Evolutionary conservation across 805 yeast species (phyloP).

Genomic region (Ascoidea asiatica): DNA sequence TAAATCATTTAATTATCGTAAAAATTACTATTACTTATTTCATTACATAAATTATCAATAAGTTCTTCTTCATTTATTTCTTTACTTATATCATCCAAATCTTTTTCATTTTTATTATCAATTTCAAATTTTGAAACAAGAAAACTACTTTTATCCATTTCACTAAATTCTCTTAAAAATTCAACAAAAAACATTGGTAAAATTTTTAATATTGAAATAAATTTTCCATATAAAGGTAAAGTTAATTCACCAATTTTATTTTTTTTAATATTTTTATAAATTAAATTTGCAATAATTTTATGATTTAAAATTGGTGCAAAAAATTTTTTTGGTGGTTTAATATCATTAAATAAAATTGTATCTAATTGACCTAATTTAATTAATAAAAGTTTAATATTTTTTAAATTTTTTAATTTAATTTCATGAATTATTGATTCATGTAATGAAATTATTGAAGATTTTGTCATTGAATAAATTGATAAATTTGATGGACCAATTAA

Average conservation of each 20-base stretch:
- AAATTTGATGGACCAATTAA: conserved; percentile 26
- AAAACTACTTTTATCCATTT: conserved; percentile 5
- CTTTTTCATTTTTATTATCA: too few relatives aligned
- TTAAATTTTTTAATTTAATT: conserved; percentile 8
- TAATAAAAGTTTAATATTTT: conserved; percentile 18
- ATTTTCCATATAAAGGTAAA: conserved; percentile 27
- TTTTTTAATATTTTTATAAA: conserved; percentile 15
- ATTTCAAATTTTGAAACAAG: background rate
- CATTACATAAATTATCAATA: background rate
- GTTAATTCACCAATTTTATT: conserved; percentile 25
- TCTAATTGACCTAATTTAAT: conserved; percentile 31
- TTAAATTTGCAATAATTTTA: conserved; percentile 17
- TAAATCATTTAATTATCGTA: too few relatives aligned
- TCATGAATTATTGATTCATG: conserved; percentile 29
- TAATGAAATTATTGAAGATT: conserved; percentile 25
- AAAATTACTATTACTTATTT: background rate
- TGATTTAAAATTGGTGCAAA: conserved; percentile 29
- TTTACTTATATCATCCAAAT: too few relatives aligned
- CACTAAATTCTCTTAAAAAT: conserved; percentile 9
- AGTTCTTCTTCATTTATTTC: background rate
- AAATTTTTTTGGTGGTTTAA: conserved; percentile 21
- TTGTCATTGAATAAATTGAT: conserved; percentile 27
- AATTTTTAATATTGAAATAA: conserved; percentile 21
- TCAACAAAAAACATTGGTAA: conserved; percentile 23
- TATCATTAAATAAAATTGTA: conserved; percentile 26